Conservation (phyloP, 441 rosid genomes). For the Monsonia emarginata region DNA sequence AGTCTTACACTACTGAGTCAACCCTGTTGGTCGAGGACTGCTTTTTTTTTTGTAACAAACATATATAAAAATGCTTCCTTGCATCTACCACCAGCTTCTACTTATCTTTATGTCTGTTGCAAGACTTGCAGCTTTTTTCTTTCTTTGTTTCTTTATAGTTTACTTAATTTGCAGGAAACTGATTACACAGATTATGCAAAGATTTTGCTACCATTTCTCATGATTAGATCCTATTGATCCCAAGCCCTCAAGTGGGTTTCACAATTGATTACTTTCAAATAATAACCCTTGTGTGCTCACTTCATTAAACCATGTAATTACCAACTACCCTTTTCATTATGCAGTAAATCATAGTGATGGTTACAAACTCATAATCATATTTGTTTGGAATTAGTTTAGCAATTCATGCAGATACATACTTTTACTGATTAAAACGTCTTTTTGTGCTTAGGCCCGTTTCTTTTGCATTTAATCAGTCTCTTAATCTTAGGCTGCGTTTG, state of each 20-base stretch:
- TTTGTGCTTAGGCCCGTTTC: background rate
- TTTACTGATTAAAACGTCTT: slow-evolving; percentile 17
- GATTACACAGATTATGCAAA: slow-evolving; percentile 23
- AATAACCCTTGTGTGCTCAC: background rate
- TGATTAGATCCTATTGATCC: slow-evolving; percentile 27
- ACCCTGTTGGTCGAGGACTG: no score
- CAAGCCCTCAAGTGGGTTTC: no score
- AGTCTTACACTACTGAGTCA: no score
- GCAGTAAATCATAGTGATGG: background rate
- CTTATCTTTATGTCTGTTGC: background rate
- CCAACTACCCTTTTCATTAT: background rate
- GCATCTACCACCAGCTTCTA: slow-evolving; percentile 14
- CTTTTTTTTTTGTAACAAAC: background rate
- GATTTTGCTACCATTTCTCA: slow-evolving; percentile 24
- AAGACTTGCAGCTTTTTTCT: slow-evolving; percentile 14
- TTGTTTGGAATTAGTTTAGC: background rate
- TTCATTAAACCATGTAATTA: slow-evolving; percentile 4
- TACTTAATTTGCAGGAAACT: slow-evolving; percentile 26
- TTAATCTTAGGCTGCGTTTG: no score
- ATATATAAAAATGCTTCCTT: background rate
- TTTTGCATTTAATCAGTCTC: no score
- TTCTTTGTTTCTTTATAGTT: background rate
- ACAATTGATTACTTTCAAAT: slow-evolving; percentile 3
- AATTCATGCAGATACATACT: background rate
- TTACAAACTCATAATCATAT: background rate